Evolutionary conservation across 2,329 filamentous ascomycete species (phyloP).

Genomic region (Aphanoascus verrucosus): DNA sequence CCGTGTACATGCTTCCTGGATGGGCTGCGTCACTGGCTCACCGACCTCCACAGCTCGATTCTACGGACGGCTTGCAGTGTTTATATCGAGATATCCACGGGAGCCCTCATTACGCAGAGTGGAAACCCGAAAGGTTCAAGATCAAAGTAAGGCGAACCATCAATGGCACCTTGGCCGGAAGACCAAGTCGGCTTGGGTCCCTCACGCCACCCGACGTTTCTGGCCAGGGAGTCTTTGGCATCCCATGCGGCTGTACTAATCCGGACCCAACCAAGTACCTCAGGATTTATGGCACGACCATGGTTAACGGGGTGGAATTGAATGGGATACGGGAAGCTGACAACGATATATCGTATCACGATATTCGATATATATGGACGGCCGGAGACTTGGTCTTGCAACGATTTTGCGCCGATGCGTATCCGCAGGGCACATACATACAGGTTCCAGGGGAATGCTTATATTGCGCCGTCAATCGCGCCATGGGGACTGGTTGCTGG

Average conservation of each 20-base stretch:
- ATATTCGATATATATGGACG: neutral
- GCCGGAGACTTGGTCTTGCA: neutral
- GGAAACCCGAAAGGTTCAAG: neutral
- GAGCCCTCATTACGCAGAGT: neutral
- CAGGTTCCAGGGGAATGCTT: conserved; percentile 1
- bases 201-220: neutral
- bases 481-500: neutral
- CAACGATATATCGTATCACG: neutral
- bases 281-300: neutral
- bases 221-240: neutral
- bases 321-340: neutral
- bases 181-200: neutral
- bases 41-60: neutral
- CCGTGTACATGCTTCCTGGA: neutral
- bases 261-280: neutral
- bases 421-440: neutral
- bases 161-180: neutral
- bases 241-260: neutral
- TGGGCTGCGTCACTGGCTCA: neutral
- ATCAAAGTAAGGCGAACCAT: neutral
- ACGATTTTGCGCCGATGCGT: neutral
- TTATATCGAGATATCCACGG: neutral
- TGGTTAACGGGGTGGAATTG: neutral
- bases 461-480: neutral
- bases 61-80: neutral